Conservation (phyloP, 139 green algal species). For the Chlamydomonas incerta region DNA sequence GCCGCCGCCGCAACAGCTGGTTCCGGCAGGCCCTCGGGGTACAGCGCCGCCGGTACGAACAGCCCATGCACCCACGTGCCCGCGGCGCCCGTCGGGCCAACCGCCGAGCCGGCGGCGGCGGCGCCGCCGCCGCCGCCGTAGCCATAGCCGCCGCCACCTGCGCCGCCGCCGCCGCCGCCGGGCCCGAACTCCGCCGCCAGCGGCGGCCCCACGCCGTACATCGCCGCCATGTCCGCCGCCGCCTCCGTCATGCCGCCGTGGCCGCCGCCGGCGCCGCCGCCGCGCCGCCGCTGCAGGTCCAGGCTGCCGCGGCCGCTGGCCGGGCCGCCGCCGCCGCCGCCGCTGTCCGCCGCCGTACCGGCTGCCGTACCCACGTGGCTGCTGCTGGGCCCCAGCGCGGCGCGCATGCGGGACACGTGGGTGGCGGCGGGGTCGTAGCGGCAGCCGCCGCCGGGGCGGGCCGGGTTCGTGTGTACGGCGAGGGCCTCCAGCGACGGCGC, state of each 20-base stretch:
- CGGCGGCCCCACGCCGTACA: not conserved
- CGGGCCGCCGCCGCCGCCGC: no score
- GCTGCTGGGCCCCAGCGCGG: not conserved
- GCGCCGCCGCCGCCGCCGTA: not conserved
- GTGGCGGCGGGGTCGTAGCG: not conserved
- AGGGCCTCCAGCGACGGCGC: not conserved
- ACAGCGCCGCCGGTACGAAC: constrained; percentile 20
- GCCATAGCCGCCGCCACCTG: not conserved
- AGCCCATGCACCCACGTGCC: constrained; percentile 22
- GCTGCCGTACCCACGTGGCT: no score
- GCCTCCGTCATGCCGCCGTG: not conserved
- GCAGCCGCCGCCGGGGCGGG: not conserved
- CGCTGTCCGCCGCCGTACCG: no score
- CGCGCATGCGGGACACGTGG: not conserved
- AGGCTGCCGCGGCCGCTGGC: no score
- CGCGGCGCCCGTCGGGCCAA: not conserved
- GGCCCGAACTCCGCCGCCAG: no score
- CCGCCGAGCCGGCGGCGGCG: not conserved
- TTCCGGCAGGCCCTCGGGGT: constrained; percentile 9
- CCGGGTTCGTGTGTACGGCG: not conserved
- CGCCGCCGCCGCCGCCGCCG: no score
- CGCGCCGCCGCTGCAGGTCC: no score
- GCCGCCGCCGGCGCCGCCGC: not conserved
- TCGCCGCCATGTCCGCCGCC: not conserved
- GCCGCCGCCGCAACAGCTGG: not conserved